Conservation (phyloP, 345 rosid genomes). For the Mallotus nudiflorus region DNA sequence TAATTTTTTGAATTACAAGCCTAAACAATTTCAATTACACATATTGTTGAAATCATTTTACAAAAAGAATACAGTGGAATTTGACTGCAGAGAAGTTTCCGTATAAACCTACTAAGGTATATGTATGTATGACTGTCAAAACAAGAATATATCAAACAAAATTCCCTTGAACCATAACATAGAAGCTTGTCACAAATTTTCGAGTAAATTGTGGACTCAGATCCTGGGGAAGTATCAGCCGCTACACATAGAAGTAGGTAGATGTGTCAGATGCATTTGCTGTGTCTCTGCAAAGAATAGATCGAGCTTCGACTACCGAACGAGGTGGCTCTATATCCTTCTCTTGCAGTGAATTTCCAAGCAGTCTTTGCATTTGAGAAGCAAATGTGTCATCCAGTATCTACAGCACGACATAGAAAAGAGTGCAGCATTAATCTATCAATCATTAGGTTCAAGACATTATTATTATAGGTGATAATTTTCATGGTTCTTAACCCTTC, state of each 20-base stretch:
- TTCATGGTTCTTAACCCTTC: too few species aligned
- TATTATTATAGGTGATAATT: too few species aligned
- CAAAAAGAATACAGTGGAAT: slow-evolving; percentile 3
- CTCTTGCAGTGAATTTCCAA: slow-evolving; percentile 85
- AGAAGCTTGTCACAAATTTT: background rate
- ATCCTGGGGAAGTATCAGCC: background rate
- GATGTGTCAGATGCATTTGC: slow-evolving; percentile 59
- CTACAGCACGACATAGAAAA: slow-evolving; percentile 29
- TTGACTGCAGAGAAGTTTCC: background rate
- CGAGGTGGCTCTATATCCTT: slow-evolving; percentile 90
- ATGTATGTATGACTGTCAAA: background rate
- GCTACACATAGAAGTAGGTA: slow-evolving; percentile 67
- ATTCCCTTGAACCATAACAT: background rate
- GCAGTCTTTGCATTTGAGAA: slow-evolving; percentile 87
- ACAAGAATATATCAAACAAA: background rate
- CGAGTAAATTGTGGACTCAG: background rate
- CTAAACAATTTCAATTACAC: too few species aligned
- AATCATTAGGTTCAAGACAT: too few species aligned
- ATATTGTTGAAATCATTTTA: background rate
- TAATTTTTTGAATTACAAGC: too few species aligned
- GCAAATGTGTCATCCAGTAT: slow-evolving; percentile 90
- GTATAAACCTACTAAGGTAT: too few species aligned
- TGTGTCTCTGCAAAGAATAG: slow-evolving; percentile 86
- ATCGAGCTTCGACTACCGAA: slow-evolving; percentile 90
- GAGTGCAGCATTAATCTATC: background rate